Evolutionary conservation across 192 early-diverging fungal genomes (phyloP), one percentile per base, ranked within the genome.

Genomic region (Gaertneriomyces sp.): DNA sequence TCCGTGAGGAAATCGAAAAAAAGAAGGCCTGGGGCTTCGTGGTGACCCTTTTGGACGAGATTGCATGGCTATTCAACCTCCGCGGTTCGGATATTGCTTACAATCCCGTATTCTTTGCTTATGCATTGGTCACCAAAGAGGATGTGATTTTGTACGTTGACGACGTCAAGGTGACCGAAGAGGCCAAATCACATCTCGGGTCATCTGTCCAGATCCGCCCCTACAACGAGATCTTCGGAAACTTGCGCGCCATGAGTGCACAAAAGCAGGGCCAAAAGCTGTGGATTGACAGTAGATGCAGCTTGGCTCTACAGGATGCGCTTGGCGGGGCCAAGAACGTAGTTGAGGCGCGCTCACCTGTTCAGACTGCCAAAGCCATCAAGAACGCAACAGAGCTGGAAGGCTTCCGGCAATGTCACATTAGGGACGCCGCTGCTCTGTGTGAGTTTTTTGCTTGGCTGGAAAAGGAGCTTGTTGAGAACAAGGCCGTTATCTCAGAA

Each of bases 21-120:
- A 80, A 84, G 63, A 75, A 80, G 11, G 75, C 74, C 6, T 85
- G 82, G 61, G 96, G 91, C 33, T 81, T 92, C 51, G 85, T 94
- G 3, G 85, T 95, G 5, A 87, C 93, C 6, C 93, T 88, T 7
- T 79, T 99, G 58, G 96, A 97, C 73, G 96, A 98, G 77, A 85
- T 98, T 64, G 92, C 92, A 8, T 98, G 96, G 96, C 80, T 98
- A 41, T 93, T 93, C 76, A 98, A 98, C 71, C 76, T 98, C 55
- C 89, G 96, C 61, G 96, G 96, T n/a, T 87, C 87, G 33, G 96
- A 98, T 68, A 91, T 98, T 68, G 78, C 82, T 56, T 98, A 87
- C 82, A 98, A 98, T 68, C 96, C 96, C 0, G 95, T 98, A 12
- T 97, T 98, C 77, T 92, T 93, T 72, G 80, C 94, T 1, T 98